Percentiles rank a stretch among this genome's conserved stretches.
Conservation (phyloP, 1,139 yeast species). For the Lodderomyces orthopsilosis region DNA sequence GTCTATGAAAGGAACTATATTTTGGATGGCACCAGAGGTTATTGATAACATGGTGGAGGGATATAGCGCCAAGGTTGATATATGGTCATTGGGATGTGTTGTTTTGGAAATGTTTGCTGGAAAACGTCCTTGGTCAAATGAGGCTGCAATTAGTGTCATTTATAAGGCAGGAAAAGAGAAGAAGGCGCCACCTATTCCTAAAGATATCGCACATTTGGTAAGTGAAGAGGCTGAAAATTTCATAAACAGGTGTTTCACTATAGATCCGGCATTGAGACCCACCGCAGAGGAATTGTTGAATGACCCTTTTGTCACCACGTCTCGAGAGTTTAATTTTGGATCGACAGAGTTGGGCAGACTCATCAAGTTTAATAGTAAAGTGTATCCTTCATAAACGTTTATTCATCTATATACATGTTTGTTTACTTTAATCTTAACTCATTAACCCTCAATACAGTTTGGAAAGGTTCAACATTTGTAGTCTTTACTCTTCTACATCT, state of each 20-base stretch:
- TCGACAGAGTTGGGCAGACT: constrained; percentile 60
- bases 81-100: constrained; percentile 94
- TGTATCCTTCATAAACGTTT: constrained; percentile 1
- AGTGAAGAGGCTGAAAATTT: constrained; percentile 67
- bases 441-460: constrained; percentile 77
- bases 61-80: constrained; percentile 92
- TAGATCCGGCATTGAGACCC: constrained; percentile 81
- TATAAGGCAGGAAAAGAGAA: constrained; percentile 72
- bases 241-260: constrained; percentile 72
- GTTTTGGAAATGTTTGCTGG: constrained; percentile 94
- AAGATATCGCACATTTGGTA: constrained; percentile 60
- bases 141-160: constrained; percentile 76
- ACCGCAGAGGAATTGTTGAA: constrained; percentile 69
- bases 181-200: constrained; percentile 93
- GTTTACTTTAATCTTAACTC: constrained; percentile 50
- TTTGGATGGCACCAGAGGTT: constrained; percentile 99
- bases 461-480: constrained; percentile 70
- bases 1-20: constrained; percentile 98
- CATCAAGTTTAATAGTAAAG: constrained; percentile 25
- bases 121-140: constrained; percentile 78
- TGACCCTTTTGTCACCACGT: constrained; percentile 55
- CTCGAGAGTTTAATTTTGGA: constrained; percentile 51
- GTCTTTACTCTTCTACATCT: constrained; percentile 85
- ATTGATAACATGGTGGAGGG: constrained; percentile 86
- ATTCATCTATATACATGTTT: not conserved